Percentiles rank a stretch among this genome's conserved stretches.
Conservation (phyloP, 306 rosid genomes). For the Comarum palustre region DNA sequence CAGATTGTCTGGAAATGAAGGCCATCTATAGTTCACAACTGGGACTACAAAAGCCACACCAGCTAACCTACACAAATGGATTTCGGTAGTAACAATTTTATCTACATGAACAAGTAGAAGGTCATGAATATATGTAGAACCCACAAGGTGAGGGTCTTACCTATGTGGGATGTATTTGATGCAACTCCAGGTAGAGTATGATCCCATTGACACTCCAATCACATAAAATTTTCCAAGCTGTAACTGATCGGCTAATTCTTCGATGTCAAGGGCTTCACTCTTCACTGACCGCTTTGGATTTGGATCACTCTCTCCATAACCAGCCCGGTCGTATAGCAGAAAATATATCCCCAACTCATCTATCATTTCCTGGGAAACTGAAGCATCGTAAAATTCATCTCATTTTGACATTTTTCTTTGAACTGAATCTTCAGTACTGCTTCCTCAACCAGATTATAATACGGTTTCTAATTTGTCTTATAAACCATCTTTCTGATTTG, state of each 20-base stretch:
- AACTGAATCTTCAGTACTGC: conserved; percentile 7
- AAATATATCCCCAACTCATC: conserved; percentile 69
- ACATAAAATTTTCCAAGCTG: conserved; percentile 74
- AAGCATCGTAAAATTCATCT: conserved; percentile 34
- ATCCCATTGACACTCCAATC: conserved; percentile 89
- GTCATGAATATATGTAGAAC: background rate
- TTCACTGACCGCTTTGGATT: conserved; percentile 63
- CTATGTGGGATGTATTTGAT: conserved; percentile 77
- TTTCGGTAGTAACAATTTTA: background rate
- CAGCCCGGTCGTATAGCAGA: conserved; percentile 79
- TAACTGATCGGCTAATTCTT: conserved; percentile 80
- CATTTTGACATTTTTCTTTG: conserved; percentile 3
- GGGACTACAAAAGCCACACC: conserved; percentile 85
- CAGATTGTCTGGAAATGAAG: conserved; percentile 65
- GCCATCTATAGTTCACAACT: conserved; percentile 74
- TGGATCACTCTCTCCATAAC: conserved; percentile 94
- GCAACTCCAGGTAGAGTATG: conserved; percentile 87
- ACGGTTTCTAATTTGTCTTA: background rate
- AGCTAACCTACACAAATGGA: conserved; percentile 63
- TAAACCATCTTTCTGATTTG: background rate
- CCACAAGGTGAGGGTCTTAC: conserved; percentile 38
- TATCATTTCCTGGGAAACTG: conserved; percentile 65
- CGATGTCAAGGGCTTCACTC: conserved; percentile 79
- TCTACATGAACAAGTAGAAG: background rate
- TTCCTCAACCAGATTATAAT: background rate